A percentile compares a stretch with the other conserved stretches of the same genome.
phyloP scores from a whole-genome alignment of 177 flowering plant species.

The Tripterygium wilfordii region DNA sequence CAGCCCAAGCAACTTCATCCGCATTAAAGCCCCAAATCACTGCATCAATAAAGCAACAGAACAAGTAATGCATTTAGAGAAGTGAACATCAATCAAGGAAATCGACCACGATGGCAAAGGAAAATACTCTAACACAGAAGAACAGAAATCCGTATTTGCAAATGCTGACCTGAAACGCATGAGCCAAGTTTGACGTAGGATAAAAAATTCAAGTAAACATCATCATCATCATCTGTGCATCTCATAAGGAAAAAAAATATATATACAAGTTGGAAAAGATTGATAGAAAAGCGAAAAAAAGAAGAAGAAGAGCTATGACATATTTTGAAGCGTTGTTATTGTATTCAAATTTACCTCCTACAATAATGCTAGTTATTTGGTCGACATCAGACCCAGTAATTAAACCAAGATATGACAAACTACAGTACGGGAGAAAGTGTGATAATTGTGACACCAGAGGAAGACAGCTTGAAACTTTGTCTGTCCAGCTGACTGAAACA shows the following conservation, averaged over 20 bases:
- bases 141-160: background rate
- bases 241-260: too few species aligned
- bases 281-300: background rate
- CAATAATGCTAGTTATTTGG: slow-evolving; percentile 16
- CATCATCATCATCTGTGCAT: slow-evolving; percentile 45
- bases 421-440: slow-evolving; percentile 47
- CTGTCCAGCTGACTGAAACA: slow-evolving; percentile 35
- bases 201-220: slow-evolving; percentile 39
- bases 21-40: slow-evolving; percentile 77
- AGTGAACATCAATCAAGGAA: background rate
- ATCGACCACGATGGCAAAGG: background rate
- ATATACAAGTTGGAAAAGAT: slow-evolving; percentile 3
- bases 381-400: slow-evolving; percentile 58
- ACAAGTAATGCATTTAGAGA: background rate
- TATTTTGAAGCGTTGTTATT: too few species aligned
- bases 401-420: slow-evolving; percentile 61
- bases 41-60: slow-evolving; percentile 18
- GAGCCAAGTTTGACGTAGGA: slow-evolving; percentile 66
- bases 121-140: background rate
- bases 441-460: slow-evolving; percentile 40
- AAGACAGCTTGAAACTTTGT: slow-evolving; percentile 23
- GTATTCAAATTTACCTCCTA: slow-evolving; percentile 55
- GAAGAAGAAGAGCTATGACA: background rate
- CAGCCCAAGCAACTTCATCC: slow-evolving; percentile 47
- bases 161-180: slow-evolving; percentile 56